Base-by-base conservation (phyloP, 2,329 filamentous ascomycete species). In the Phoma sp. region DNA sequence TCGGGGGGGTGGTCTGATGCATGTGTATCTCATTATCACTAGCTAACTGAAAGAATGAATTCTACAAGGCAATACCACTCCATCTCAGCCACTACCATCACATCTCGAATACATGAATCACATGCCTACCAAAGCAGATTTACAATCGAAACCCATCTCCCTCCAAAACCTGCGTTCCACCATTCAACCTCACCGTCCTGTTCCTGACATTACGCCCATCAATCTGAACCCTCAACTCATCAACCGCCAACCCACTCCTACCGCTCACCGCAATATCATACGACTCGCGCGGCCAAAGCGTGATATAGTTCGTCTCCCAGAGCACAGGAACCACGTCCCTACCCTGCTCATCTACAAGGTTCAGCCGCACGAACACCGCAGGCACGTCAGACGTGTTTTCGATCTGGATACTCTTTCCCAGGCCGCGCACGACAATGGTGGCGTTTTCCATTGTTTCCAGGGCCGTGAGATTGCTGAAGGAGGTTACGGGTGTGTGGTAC, bases 241-340 rank as follows among this genome's bases (percentile, higher is more conserved):
- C 44, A 13, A 44, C 25, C 1, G 24, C 19, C 17, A 12, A 29
- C 5, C 15, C 40, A 8, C 41, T 12, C 6, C 12, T 36, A 9
- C 36, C 50, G n/a, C 36, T 41, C 10, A 55, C 52, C 9, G 46
- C 52, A 17, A 55, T n/a, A 29, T 51, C 46, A 24, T 51, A 51
- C 6, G 29, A 40, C 74, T 88, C 85, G 1, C 74, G 70, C 0
- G 85, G 84, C 78, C 82, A 86, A 9, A 88, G 69, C 1, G 85
- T 87, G 12, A 88, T 74, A 57, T 88, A 88, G 56, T 88, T 88
- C 58, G 88, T 85, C 0, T 80, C 81, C 85, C 85, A 88, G 19
- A 76, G 74, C 0, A 85, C 78, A 0, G 84, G 83, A 4, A 79
- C 59, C 0, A 86, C 75, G 45, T 85, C 82, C 0, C 73, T 60